Percentiles rank a stretch among this genome's conserved stretches.
Conservation (phyloP, 2,329 filamentous ascomycete genomes). For the Neofusicoccum laricinum region DNA sequence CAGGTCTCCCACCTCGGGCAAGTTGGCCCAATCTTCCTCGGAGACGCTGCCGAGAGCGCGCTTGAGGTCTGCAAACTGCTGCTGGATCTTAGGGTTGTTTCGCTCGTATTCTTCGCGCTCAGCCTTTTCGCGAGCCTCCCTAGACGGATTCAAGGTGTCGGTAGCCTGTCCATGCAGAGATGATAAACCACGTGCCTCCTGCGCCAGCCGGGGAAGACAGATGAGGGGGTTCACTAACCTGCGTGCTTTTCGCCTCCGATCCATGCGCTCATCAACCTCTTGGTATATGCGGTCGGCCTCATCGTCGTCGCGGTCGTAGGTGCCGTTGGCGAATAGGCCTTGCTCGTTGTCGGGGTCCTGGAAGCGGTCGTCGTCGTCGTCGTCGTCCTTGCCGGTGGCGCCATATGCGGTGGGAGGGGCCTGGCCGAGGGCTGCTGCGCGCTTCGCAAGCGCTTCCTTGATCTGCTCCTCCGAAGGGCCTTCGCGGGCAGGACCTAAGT, state of each 20-base stretch:
- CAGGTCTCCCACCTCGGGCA: slow-evolving; percentile 94
- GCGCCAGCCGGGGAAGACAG: slow-evolving; percentile 22
- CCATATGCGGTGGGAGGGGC: slow-evolving; percentile 74
- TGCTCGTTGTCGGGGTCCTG: slow-evolving; percentile 98
- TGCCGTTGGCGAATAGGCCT: slow-evolving; percentile 86
- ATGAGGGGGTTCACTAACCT: slow-evolving; percentile 61
- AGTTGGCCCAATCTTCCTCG: slow-evolving; percentile 93
- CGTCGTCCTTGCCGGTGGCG: slow-evolving; percentile 64
- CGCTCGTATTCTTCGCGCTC: slow-evolving; percentile 94
- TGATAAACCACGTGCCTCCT: slow-evolving; percentile 30
- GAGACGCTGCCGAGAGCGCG: slow-evolving; percentile 81
- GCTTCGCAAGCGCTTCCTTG: slow-evolving; percentile 93
- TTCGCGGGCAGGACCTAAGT: slow-evolving; percentile 91
- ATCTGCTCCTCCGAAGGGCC: slow-evolving; percentile 97
- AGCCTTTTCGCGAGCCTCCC: slow-evolving; percentile 89
- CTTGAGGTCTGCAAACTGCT: slow-evolving; percentile 96
- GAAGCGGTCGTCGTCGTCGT: slow-evolving; percentile 75
- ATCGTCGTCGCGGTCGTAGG: slow-evolving; percentile 94
- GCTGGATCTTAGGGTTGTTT: slow-evolving; percentile 96
- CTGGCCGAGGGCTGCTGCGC: slow-evolving; percentile 76
- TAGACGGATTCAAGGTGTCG: slow-evolving; percentile 53
- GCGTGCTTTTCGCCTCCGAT: slow-evolving; percentile 77
- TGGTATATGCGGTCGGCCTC: slow-evolving; percentile 96
- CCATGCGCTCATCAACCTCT: slow-evolving; percentile 96
- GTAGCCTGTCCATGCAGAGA: slow-evolving; percentile 23